These are phyloP conservation scores for Arthrinium phaeospermum DNA, from an alignment of 2,329 filamentous ascomycete genomes.

Conservation along the genomic window DNA sequence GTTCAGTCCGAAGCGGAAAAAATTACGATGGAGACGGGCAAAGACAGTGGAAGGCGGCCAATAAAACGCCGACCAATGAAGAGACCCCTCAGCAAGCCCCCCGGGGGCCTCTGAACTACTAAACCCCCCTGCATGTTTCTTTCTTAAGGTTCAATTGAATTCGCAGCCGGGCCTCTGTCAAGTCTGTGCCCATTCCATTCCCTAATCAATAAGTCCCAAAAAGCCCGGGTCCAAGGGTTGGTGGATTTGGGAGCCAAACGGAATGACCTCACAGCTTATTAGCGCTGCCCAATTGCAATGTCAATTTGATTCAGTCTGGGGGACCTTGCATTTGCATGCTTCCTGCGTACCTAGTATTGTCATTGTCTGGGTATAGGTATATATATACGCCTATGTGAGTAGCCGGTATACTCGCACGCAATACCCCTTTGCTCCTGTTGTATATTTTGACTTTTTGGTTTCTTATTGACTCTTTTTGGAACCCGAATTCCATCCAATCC, in stretches of 20 bases:
- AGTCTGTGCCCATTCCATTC: not conserved
- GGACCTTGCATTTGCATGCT: conserved; percentile 15
- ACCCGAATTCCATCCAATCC: not conserved
- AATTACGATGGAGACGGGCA: not conserved
- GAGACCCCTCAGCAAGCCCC: not conserved
- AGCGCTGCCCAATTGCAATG: conserved; percentile 13
- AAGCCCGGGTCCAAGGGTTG: not conserved
- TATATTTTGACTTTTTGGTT: not conserved
- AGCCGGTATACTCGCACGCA: not conserved
- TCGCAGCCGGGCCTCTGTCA: not conserved
- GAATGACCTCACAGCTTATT: conserved; percentile 18
- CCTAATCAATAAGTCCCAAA: not conserved
- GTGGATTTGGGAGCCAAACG: not conserved
- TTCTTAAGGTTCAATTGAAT: conserved; percentile 5
- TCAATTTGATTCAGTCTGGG: conserved; percentile 10
- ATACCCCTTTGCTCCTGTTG: not conserved
- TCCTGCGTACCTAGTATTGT: not conserved
- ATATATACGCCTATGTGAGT: not conserved
- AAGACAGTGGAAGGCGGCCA: conserved; percentile 15
- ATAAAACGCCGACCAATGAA: not conserved
- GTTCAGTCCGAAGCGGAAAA: not conserved
- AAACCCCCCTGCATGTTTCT: not conserved
- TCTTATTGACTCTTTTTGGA: not conserved
- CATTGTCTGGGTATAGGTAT: not conserved
- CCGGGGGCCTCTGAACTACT: not conserved